Evolutionary conservation across 257 asterid genomes (phyloP).

Genomic region (Solanum tarapatanum): DNA sequence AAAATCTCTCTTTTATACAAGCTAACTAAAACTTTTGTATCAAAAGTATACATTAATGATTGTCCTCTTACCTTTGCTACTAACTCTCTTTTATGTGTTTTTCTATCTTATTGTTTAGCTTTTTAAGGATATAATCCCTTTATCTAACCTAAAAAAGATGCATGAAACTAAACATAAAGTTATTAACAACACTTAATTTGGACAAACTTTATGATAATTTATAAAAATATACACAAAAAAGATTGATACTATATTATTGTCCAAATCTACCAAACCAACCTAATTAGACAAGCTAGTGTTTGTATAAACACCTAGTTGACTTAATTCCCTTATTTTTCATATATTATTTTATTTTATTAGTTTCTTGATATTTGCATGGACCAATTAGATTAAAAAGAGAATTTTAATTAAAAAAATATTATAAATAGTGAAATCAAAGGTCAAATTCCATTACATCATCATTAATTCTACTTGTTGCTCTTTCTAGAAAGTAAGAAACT

Average conservation of each 20-base stretch:
- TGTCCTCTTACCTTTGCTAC: not conserved
- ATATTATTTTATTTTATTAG: not conserved
- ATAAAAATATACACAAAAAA: not conserved
- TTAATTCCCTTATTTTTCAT: not conserved
- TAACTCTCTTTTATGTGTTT: not conserved
- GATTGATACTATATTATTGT: not conserved
- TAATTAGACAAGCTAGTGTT: slow-evolving; percentile 1
- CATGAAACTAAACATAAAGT: not conserved
- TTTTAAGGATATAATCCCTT: not conserved
- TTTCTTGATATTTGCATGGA: not conserved
- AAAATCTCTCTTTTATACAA: not conserved
- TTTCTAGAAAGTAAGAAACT: slow-evolving; percentile 2
- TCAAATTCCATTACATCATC: slow-evolving; percentile 42
- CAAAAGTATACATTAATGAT: not conserved
- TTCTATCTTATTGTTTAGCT: not conserved
- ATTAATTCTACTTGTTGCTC: not conserved
- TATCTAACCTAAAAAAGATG: not conserved
- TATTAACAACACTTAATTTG: not conserved
- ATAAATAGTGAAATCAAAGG: slow-evolving; percentile 13
- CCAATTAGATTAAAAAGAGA: not conserved
- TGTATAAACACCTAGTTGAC: slow-evolving; percentile 19
- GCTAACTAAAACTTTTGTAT: not conserved
- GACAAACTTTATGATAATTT: not conserved
- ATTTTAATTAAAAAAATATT: not conserved
- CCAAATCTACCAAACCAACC: slow-evolving; percentile 8